Conservation (phyloP, 2,329 filamentous ascomycete species). For the Fusarium odoratissimum region DNA sequence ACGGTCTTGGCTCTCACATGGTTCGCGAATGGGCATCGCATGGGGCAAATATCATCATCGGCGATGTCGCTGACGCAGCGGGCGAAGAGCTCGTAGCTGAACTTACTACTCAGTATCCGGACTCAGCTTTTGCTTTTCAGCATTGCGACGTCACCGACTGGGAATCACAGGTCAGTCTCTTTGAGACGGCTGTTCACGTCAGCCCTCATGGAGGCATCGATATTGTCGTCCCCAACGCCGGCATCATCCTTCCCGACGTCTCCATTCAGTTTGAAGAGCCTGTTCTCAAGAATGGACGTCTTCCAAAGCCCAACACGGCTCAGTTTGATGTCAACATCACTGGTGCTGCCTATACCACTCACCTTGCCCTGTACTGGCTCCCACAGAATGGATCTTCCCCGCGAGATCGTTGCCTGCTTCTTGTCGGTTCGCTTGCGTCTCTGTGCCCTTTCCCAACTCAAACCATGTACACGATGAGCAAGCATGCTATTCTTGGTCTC, state of each 20-base stretch:
- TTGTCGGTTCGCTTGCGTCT: slow-evolving; percentile 72
- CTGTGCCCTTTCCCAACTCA: slow-evolving; percentile 57
- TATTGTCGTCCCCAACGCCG: slow-evolving; percentile 74
- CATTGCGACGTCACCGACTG: slow-evolving; percentile 74
- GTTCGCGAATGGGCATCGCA: slow-evolving; percentile 64
- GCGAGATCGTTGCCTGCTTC: slow-evolving; percentile 69
- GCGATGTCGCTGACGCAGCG: slow-evolving; percentile 67
- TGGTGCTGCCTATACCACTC: slow-evolving; percentile 72
- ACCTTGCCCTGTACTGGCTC: slow-evolving; percentile 67
- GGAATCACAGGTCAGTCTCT: slow-evolving; percentile 72
- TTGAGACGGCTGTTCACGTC: slow-evolving; percentile 66
- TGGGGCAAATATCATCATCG: slow-evolving; percentile 71
- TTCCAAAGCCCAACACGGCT: slow-evolving; percentile 60
- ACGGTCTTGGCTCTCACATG: slow-evolving; percentile 68
- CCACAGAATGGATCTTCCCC: slow-evolving; percentile 33
- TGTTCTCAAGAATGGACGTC: slow-evolving; percentile 53
- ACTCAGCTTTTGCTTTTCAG: slow-evolving; percentile 64
- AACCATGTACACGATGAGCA: slow-evolving; percentile 69
- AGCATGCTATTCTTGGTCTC: slow-evolving; percentile 74
- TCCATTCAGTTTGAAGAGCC: slow-evolving; percentile 60
- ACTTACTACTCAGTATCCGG: slow-evolving; percentile 55
- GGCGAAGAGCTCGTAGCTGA: slow-evolving; percentile 67
- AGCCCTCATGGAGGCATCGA: slow-evolving; percentile 69
- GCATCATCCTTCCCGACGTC: slow-evolving; percentile 58
- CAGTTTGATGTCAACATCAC: slow-evolving; percentile 72